phyloP scores from a whole-genome alignment of 2,329 filamentous ascomycete species.

The Cryoendolithus antarcticus region DNA sequence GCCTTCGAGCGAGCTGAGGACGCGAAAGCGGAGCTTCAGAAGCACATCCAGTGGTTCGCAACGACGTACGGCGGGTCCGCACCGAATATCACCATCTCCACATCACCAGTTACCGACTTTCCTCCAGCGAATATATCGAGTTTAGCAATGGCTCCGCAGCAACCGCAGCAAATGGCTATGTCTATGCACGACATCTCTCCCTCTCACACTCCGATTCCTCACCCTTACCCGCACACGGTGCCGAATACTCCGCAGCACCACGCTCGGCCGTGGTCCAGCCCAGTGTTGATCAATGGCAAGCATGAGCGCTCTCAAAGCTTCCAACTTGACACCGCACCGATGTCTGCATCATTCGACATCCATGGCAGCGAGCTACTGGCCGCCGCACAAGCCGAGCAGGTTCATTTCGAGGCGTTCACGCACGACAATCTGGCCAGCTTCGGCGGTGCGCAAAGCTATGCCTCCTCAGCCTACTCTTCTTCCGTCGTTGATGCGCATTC shows the following conservation, averaged over 20 bases:
- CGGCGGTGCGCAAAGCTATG: constrained; percentile 32
- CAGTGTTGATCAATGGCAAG: constrained; percentile 18
- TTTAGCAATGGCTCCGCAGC: constrained; percentile 4
- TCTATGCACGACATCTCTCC: background rate
- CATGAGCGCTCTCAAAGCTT: constrained; percentile 26
- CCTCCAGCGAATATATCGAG: constrained; percentile 1
- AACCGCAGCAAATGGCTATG: constrained; percentile 2
- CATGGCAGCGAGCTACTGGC: constrained; percentile 15
- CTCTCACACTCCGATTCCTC: constrained; percentile 15
- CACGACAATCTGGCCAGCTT: constrained; percentile 15
- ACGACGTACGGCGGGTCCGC: constrained; percentile 8
- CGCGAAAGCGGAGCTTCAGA: constrained; percentile 21
- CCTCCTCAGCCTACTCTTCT: constrained; percentile 37
- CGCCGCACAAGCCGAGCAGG: background rate
- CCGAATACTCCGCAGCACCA: constrained; percentile 35
- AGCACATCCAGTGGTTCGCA: constrained; percentile 9
- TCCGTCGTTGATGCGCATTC: constrained; percentile 36
- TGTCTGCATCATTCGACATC: constrained; percentile 28
- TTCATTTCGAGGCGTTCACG: constrained; percentile 3
- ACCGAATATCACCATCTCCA: constrained; percentile 6
- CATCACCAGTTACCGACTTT: constrained; percentile 3
- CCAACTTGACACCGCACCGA: constrained; percentile 40
- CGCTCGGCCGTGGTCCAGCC: constrained; percentile 23
- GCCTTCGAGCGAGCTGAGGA: constrained; percentile 2
- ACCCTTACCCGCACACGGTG: constrained; percentile 34